phyloP scores from a whole-genome alignment of 371 early-diverging fungal genomes.

The Mucor irregularis region DNA sequence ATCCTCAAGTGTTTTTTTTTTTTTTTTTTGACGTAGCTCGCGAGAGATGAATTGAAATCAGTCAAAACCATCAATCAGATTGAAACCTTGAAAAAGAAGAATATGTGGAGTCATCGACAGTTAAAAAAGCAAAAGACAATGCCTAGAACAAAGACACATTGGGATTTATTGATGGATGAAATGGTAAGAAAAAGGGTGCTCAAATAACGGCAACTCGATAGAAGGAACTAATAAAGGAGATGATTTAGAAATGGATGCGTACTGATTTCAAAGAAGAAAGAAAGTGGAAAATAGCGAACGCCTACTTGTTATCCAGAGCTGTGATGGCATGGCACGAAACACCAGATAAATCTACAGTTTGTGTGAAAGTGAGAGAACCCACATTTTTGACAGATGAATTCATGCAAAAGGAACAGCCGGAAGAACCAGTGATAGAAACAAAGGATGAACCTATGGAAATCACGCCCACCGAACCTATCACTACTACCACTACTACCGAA shows the following conservation, averaged over 20 bases:
- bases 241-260: slow-evolving; percentile 83
- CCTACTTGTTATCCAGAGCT: slow-evolving; percentile 68
- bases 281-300: slow-evolving; percentile 81
- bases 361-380: slow-evolving; percentile 54
- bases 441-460: neutral
- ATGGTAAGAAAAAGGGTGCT: slow-evolving; percentile 60
- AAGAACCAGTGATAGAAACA: slow-evolving; percentile 27
- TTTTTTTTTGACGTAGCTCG: slow-evolving; percentile 48
- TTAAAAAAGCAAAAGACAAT: slow-evolving; percentile 70
- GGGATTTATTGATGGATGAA: slow-evolving; percentile 88
- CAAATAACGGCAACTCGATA: too few species aligned
- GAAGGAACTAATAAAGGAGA: too few species aligned
- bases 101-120: slow-evolving; percentile 84
- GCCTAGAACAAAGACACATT: slow-evolving; percentile 78
- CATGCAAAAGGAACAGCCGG: slow-evolving; percentile 24
- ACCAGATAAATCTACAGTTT: slow-evolving; percentile 68
- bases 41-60: slow-evolving; percentile 81
- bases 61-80: slow-evolving; percentile 74
- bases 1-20: too few species aligned
- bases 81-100: slow-evolving; percentile 76
- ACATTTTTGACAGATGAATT: slow-evolving; percentile 25
- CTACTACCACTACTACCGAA: neutral
- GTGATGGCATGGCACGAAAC: slow-evolving; percentile 84
- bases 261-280: slow-evolving; percentile 87
- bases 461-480: neutral